Evolutionary conservation across 495 filamentous ascomycete species (phyloP).

Genomic region (Terfezia boudieri): DNA sequence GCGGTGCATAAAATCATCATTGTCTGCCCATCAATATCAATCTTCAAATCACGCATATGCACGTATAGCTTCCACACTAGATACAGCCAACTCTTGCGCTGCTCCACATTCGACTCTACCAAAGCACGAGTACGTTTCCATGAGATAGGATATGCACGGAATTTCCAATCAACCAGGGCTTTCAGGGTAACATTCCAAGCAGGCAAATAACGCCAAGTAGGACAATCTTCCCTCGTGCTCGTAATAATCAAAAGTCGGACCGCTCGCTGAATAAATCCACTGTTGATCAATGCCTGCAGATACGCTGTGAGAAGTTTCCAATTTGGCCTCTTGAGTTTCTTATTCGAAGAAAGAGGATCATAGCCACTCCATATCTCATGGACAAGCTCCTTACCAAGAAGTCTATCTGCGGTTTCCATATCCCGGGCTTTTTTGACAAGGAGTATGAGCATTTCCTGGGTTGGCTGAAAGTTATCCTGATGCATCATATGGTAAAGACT

Average conservation of each 20-base stretch:
- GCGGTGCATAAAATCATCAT: constrained; percentile 10
- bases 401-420: not conserved
- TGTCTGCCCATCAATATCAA: constrained; percentile 4
- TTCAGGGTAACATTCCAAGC: not conserved
- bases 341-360: not conserved
- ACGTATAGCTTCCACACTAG: constrained; percentile 10
- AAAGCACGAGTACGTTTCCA: not conserved
- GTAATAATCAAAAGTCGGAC: not conserved
- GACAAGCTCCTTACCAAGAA: not conserved
- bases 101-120: not conserved
- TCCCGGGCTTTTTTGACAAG: constrained; percentile 2
- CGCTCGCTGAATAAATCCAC: not conserved
- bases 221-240: not conserved
- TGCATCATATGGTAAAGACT: constrained; percentile 34
- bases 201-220: no score
- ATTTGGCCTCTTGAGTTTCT: not conserved
- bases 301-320: not conserved
- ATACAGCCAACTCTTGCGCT: not conserved
- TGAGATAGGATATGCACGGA: not conserved
- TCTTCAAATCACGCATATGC: not conserved
- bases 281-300: not conserved
- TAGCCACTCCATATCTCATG: not conserved
- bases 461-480: constrained; percentile 25
- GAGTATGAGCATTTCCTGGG: not conserved
- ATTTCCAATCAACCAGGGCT: not conserved